Base-by-base conservation (phyloP, 2,329 filamentous ascomycete genomes). In the Microascus cirrosus region DNA sequence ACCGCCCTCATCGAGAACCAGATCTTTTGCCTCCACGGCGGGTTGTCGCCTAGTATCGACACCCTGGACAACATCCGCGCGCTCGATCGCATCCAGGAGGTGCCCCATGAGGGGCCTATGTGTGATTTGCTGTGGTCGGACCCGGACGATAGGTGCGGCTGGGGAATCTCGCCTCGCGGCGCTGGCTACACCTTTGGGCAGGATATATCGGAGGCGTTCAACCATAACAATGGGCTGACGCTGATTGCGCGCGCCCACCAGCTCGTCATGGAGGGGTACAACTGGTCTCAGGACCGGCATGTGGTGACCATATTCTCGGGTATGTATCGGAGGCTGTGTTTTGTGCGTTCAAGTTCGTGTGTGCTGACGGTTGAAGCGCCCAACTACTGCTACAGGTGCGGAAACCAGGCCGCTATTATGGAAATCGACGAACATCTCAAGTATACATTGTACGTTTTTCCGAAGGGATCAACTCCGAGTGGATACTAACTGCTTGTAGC, bases 391-490 rank as follows among this genome's bases (percentile, higher is more conserved):
- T 97, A 99, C 81, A 85, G 94, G 72, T 99, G 94, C 70, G 94
- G 94, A 70, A 99, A 99, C 75, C 94, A 97, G 75, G 94, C 94
- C 59, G 94, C 94, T n/a, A 97, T 99, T 73, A 99, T 99, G 94
- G 94, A 97, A 76, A 99, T 99, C 73, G 94, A 97, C 65, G 94
- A 99, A 77, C 92, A 97, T 73, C 78, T 99, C 70, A 97, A 99
- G 80, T 99, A 97, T 76, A 97, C 94, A 69, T 97, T 99, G 93
- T 96, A 82, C 74, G 91, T 85, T 36, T 34, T 53, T 48, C 59
- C 25, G 8, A 36, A 58, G 56, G 52, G 57, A 55, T 45, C 6
- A 18, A n/a, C 6, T 18, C 39, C 13, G 58, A 58, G 57, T 64
- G 63, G 59, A 20, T 59, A 61, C 68, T 73, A 63, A 72, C 61